Conservation (phyloP, 495 filamentous ascomycete genomes). For the Xeromyces bisporus region DNA sequence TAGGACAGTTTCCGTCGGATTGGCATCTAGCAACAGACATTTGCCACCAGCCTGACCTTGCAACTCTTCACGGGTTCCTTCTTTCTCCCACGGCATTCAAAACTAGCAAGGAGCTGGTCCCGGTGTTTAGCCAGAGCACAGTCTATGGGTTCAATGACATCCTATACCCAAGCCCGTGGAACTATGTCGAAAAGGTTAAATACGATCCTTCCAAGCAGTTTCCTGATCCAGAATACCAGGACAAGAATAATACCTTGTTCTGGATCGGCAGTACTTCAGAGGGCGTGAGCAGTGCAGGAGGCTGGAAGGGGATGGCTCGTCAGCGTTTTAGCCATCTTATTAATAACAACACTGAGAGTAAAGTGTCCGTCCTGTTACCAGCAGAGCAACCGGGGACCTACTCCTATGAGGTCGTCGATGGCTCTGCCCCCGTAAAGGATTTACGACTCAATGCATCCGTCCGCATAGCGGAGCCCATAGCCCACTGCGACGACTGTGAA, state of each 20-base stretch:
- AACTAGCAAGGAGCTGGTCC: conserved; percentile 44
- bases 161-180: conserved; percentile 31
- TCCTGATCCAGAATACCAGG: conserved; percentile 21
- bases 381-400: conserved; percentile 13
- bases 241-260: conserved; percentile 32
- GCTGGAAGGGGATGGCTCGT: conserved; percentile 42
- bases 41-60: conserved; percentile 69
- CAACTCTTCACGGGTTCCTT: conserved; percentile 54
- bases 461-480: conserved; percentile 32
- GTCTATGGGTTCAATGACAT: conserved; percentile 37
- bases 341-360: conserved; percentile 32
- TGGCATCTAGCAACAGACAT: conserved; percentile 48
- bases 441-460: conserved; percentile 22
- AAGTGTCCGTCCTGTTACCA: conserved; percentile 26
- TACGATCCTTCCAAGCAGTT: conserved; percentile 21
- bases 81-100: conserved; percentile 45
- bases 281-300: conserved; percentile 32
- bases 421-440: conserved; percentile 11
- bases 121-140: conserved; percentile 60
- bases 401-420: conserved; percentile 22
- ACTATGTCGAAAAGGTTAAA: conserved; percentile 31
- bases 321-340: conserved; percentile 39
- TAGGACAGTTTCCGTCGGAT: conserved; percentile 46
- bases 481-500: conserved; percentile 41
- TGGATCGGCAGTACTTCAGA: conserved; percentile 41